phyloP scores from a whole-genome alignment of 1,284 basidiomycete genomes.

The Sanghuangporus sanghuang region DNA sequence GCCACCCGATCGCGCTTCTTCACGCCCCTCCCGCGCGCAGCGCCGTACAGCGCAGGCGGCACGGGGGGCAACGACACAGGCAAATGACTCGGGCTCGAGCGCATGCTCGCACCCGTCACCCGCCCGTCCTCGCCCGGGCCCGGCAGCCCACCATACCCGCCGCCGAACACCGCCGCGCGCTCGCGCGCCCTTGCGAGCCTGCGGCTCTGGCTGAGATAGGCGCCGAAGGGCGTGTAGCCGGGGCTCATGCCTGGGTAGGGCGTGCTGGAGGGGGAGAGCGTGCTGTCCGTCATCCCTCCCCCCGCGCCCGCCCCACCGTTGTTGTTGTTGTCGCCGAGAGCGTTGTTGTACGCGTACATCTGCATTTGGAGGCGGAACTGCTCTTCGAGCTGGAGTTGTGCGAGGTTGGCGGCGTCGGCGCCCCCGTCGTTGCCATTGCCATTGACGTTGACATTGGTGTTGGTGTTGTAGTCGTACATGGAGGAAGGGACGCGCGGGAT shows the following conservation, averaged over 20 bases:
- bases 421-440: too few relatives aligned
- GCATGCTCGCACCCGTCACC: constrained; percentile 49
- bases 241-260: constrained; percentile 51
- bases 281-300: constrained; percentile 53
- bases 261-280: constrained; percentile 64
- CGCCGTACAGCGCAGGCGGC: constrained; percentile 18
- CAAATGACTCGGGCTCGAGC: constrained; percentile 72
- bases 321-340: neutral
- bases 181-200: constrained; percentile 10
- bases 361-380: constrained; percentile 70
- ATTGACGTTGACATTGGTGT: constrained; percentile 28
- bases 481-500: constrained; percentile 37
- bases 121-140: constrained; percentile 22
- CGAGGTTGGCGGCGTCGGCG: too few relatives aligned
- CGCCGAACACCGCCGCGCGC: constrained; percentile 36
- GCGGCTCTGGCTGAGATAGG: constrained; percentile 33
- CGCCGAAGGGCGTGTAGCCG: constrained; percentile 58
- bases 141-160: constrained; percentile 21
- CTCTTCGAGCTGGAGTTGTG: constrained; percentile 39
- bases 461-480: constrained; percentile 47
- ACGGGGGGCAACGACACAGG: constrained; percentile 54
- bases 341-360: constrained; percentile 60
- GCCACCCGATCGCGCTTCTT: constrained; percentile 33
- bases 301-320: neutral
- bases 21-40: constrained; percentile 29